phyloP scores from a whole-genome alignment of 2,329 filamentous ascomycete species.

The Hypoxylon sp. region DNA sequence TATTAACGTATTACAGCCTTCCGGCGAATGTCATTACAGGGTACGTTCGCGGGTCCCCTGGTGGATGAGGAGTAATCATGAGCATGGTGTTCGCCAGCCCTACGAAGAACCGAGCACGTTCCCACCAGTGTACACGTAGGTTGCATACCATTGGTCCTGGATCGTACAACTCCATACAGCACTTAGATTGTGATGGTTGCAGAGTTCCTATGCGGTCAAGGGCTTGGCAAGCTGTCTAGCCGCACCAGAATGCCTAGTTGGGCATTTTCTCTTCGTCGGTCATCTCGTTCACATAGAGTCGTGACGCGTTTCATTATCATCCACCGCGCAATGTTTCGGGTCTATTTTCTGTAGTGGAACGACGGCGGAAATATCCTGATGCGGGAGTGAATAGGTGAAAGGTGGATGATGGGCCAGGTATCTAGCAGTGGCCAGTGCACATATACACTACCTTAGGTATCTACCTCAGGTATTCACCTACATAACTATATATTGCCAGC shows the following conservation, averaged over 20 bases:
- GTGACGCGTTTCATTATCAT: background rate
- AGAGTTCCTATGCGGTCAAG: background rate
- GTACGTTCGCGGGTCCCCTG: background rate
- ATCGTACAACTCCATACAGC: background rate
- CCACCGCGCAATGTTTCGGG: background rate
- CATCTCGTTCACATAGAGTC: background rate
- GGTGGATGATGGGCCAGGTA: too few relatives aligned
- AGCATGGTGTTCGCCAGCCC: background rate
- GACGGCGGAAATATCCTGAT: too few relatives aligned
- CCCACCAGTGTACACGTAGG: background rate
- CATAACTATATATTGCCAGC: background rate
- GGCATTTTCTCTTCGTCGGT: background rate
- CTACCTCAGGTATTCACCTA: too few relatives aligned
- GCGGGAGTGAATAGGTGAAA: too few relatives aligned
- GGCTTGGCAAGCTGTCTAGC: background rate
- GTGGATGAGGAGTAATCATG: background rate
- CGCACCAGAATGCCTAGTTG: constrained; percentile 6
- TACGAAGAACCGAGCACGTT: background rate
- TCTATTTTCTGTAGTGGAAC: background rate
- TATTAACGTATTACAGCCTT: background rate
- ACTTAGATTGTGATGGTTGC: background rate
- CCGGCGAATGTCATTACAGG: background rate
- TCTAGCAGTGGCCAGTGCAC: too few relatives aligned
- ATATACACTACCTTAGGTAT: too few relatives aligned
- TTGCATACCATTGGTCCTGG: background rate